phyloP scores from a whole-genome alignment of 139 green algal genomes.

The Chlamydomonas schloesseri region DNA sequence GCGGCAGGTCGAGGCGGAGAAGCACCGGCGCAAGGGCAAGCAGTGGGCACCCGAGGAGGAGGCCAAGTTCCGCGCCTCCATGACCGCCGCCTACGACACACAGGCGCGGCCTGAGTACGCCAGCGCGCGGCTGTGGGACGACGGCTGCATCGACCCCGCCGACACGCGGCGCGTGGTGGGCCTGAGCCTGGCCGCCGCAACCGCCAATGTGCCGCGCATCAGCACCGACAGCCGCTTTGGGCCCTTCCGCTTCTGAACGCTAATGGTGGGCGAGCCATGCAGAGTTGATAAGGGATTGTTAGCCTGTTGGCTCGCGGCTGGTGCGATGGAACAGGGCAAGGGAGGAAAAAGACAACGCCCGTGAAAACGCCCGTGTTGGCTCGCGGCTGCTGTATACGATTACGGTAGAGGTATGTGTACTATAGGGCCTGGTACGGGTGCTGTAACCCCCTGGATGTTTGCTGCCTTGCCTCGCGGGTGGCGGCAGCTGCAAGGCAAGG shows the following conservation, averaged over 20 bases:
- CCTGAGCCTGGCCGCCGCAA: slow-evolving; percentile 76
- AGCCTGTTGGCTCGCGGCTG: too few relatives aligned
- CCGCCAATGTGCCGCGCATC: slow-evolving; percentile 35
- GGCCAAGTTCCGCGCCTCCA: slow-evolving; percentile 77
- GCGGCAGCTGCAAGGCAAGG: too few relatives aligned
- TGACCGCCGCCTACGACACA: slow-evolving; percentile 79
- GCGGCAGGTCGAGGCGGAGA: slow-evolving; percentile 83
- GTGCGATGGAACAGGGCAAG: too few relatives aligned
- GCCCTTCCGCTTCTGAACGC: slow-evolving; percentile 22
- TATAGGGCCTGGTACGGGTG: too few relatives aligned
- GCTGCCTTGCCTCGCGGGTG: too few relatives aligned
- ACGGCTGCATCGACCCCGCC: slow-evolving; percentile 92
- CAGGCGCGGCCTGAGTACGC: slow-evolving; percentile 85
- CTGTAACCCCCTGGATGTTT: too few relatives aligned
- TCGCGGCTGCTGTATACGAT: too few relatives aligned
- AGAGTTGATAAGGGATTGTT: too few relatives aligned
- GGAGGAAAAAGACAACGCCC: too few relatives aligned
- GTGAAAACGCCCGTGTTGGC: too few relatives aligned
- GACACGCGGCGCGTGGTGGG: slow-evolving; percentile 87
- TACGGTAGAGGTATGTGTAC: too few relatives aligned
- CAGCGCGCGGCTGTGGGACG: slow-evolving; percentile 92
- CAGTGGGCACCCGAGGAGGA: slow-evolving; percentile 79
- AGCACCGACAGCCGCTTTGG: slow-evolving; percentile 22
- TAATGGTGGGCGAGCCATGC: background rate
- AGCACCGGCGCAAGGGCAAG: slow-evolving; percentile 70